Percentiles rank a stretch among this genome's conserved stretches.
phyloP scores from a whole-genome alignment of 1,284 basidiomycete species.

The Exobasidium rhododendri region DNA sequence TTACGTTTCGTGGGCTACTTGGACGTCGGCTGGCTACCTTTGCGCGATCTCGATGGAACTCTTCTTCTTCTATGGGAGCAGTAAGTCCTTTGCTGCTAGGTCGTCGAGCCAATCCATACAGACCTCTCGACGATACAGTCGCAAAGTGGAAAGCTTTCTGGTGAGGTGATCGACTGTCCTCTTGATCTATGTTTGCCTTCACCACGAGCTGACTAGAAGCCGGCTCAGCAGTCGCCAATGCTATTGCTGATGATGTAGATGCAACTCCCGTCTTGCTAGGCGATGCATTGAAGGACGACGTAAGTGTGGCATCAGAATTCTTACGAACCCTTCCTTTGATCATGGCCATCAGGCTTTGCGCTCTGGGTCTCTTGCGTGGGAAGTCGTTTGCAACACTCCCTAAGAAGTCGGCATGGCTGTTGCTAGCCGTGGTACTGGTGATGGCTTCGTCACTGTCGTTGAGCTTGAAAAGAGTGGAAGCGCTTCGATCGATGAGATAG shows the following conservation, averaged over 20 bases:
- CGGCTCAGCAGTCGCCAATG: neutral
- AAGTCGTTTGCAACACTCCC: neutral
- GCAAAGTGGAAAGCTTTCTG: neutral
- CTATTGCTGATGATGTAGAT: neutral
- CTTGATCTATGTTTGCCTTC: neutral
- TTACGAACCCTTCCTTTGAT: conserved; percentile 6
- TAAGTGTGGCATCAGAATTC: conserved; percentile 6
- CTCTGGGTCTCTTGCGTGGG: neutral
- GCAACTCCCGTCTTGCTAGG: neutral
- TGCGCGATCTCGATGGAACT: neutral
- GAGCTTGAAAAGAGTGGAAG: neutral
- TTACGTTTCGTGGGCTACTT: neutral
- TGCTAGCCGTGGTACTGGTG: too few species aligned
- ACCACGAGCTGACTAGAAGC: neutral
- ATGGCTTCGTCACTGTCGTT: too few species aligned
- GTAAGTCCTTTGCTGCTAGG: neutral
- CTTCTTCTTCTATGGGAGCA: neutral
- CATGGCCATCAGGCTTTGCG: conserved; percentile 2
- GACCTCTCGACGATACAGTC: neutral
- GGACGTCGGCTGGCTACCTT: neutral
- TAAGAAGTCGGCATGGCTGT: too few species aligned
- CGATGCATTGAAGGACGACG: conserved; percentile 1
- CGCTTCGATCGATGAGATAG: conserved; percentile 5
- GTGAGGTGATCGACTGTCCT: neutral
- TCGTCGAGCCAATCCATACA: conserved; percentile 4